Conservation (phyloP, 305 asterid species). For the Solanum hybrid region DNA sequence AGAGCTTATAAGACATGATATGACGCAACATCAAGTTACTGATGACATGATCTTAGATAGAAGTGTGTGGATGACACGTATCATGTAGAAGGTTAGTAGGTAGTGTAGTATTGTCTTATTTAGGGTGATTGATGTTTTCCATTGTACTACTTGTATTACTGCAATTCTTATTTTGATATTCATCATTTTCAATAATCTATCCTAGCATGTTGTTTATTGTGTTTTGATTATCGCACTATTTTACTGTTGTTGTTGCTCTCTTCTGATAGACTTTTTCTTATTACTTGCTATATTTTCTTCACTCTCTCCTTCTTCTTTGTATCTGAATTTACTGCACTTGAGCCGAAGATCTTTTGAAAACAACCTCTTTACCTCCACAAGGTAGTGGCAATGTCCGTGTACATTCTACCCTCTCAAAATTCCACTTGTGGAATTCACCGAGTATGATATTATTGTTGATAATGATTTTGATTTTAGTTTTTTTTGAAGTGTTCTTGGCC, state of each 20-base stretch:
- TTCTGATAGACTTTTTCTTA: background rate
- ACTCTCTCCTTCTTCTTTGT: background rate
- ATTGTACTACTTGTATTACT: background rate
- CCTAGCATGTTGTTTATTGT: background rate
- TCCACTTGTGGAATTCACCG: accelerated
- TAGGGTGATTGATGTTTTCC: background rate
- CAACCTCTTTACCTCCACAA: no score
- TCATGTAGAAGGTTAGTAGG: background rate
- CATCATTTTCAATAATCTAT: background rate
- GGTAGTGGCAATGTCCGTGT: no score
- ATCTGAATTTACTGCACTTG: no score
- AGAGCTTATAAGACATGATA: background rate
- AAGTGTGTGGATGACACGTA: background rate
- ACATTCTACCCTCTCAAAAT: no score
- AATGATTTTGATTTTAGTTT: background rate
- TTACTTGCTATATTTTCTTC: background rate
- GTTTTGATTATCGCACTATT: background rate
- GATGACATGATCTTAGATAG: background rate
- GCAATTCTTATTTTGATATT: background rate
- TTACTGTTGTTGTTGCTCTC: background rate
- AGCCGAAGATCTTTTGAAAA: no score
- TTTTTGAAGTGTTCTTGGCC: background rate
- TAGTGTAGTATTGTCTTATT: background rate
- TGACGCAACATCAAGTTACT: background rate
- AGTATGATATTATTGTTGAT: background rate